A percentile compares a stretch with the other conserved stretches of the same genome.
Evolutionary conservation across 2,329 filamentous ascomycete species (phyloP).

Genomic region (Ilyonectria mors-panacis): DNA sequence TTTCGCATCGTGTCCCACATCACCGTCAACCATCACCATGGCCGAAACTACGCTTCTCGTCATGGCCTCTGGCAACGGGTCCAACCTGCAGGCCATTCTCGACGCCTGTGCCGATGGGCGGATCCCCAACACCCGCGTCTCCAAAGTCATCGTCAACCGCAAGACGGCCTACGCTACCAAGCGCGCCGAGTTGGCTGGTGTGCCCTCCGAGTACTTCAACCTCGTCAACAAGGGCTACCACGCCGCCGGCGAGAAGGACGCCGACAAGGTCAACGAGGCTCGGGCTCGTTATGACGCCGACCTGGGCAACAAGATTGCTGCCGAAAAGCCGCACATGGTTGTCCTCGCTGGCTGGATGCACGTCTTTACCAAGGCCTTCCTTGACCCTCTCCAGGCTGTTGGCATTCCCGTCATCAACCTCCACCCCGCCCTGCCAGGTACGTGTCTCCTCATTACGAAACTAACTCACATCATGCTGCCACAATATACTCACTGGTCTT

Average conservation of each 20-base stretch:
- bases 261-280: constrained; percentile 67
- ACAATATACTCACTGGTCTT: constrained; percentile 20
- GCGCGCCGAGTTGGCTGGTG: constrained; percentile 61
- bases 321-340: constrained; percentile 75
- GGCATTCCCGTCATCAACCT: constrained; percentile 84
- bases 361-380: constrained; percentile 79
- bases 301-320: constrained; percentile 77
- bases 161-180: constrained; percentile 61
- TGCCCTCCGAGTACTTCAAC: constrained; percentile 84
- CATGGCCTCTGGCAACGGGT: constrained; percentile 81
- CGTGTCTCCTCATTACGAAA: constrained; percentile 38
- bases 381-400: constrained; percentile 75
- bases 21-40: constrained; percentile 44
- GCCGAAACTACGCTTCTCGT: constrained; percentile 68
- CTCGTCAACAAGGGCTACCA: constrained; percentile 79
- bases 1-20: neutral
- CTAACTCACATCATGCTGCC: neutral
- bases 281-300: constrained; percentile 83
- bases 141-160: constrained; percentile 64
- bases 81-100: constrained; percentile 83
- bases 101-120: constrained; percentile 59
- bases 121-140: constrained; percentile 61
- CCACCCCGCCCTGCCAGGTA: constrained; percentile 80
- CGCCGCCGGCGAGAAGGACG: constrained; percentile 71
- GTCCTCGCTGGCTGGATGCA: constrained; percentile 93